These are phyloP conservation scores for Scopulariopsis brevicaulis DNA, from an alignment of 2,329 filamentous ascomycete genomes.

Conservation along the genomic window DNA sequence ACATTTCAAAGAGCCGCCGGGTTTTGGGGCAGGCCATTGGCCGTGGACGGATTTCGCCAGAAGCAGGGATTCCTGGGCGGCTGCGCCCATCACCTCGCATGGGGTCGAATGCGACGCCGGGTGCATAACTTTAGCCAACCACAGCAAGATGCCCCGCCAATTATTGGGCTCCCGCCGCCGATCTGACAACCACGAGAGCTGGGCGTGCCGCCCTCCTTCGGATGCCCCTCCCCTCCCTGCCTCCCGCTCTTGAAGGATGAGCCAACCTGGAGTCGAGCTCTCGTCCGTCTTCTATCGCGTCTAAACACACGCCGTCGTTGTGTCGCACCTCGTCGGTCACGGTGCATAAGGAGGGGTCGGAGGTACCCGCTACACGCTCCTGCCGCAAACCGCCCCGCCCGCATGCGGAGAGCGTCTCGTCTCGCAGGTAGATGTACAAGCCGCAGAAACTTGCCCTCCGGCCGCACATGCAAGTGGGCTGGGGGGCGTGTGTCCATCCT, in stretches of 20 bases:
- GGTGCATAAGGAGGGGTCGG: not conserved
- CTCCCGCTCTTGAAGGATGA: not conserved
- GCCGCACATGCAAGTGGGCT: not conserved
- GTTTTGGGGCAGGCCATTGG: not conserved
- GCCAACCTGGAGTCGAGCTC: not conserved
- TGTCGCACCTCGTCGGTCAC: not conserved
- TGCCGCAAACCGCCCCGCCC: not conserved
- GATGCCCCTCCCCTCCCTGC: not conserved
- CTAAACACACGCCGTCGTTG: not conserved
- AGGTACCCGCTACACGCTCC: not conserved
- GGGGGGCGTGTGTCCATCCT: not conserved
- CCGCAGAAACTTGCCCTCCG: constrained; percentile 57
- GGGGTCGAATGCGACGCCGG: not conserved
- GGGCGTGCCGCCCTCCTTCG: not conserved
- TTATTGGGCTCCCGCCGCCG: not conserved
- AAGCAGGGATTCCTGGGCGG: not conserved
- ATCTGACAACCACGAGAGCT: not conserved
- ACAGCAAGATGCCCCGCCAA: not conserved
- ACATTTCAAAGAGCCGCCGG: not conserved
- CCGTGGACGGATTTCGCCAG: not conserved
- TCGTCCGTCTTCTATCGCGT: not conserved
- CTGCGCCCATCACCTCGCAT: not conserved
- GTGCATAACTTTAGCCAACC: not conserved
- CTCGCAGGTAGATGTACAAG: not conserved
- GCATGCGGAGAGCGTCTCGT: not conserved